Base-by-base conservation (phyloP, 805 yeast genomes). In the Metschnikowia orientalis region DNA sequence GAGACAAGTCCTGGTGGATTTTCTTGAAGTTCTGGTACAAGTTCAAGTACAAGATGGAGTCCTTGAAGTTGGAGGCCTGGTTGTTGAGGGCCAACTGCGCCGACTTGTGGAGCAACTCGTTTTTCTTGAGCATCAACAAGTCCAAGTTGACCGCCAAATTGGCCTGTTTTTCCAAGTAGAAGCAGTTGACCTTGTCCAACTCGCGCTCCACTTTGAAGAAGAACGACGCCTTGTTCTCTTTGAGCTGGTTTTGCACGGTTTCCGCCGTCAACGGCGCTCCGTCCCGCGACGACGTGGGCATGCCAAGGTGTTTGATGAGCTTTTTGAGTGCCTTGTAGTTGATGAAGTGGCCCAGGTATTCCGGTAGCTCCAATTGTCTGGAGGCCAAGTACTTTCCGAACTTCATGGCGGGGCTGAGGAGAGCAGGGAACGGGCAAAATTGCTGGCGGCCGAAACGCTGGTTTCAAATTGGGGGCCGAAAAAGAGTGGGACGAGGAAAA, bases 381-480 rank as follows among this genome's bases (percentile, higher is more conserved):
- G 94, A 83, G 44, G 95, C 97, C 55, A 92, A 69, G 54, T 87
- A 85, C 61, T 92, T 92, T 32, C 98, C 98, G 59, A 88, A 92
- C 69, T 92, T 92, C 98, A 67, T 64, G 25, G 20, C 15, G 17
- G 22, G 11, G n/a, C n/a, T n/a, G n/a, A n/a, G n/a, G n/a, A n/a
- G n/a, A n/a, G n/a, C n/a, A n/a, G n/a, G n/a, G n/a, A n/a, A n/a
- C n/a, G n/a, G n/a, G n/a, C n/a, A n/a, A n/a, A n/a, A n/a, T n/a
- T n/a, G n/a, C n/a, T n/a, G n/a, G n/a, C n/a, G n/a, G n/a, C n/a
- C n/a, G n/a, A n/a, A n/a, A n/a, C n/a, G n/a, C n/a, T n/a, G 23
- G 8, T 21, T 21, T 9, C 8, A 21, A 8, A 21, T 21, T 7
- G 8, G n/a, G 23, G 6, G n/a, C 23, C n/a, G 23, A 10, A 12